Percentiles rank a stretch among this genome's conserved stretches.
phyloP scores from a whole-genome alignment of 495 filamentous ascomycete species.

The Penicillium angulare region DNA sequence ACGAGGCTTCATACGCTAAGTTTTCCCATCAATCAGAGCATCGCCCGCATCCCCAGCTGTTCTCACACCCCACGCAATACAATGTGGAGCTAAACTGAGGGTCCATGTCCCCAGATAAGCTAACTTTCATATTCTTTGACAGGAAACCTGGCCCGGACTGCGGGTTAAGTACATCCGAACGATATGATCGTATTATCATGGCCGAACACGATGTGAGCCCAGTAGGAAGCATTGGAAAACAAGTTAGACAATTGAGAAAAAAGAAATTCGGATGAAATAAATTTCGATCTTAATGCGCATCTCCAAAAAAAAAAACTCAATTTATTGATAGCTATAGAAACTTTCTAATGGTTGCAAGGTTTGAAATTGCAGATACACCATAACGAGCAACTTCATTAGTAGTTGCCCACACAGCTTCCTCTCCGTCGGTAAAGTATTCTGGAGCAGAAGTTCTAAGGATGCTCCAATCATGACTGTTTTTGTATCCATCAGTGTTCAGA shows the following conservation, averaged over 20 bases:
- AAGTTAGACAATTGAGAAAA: too few relatives aligned
- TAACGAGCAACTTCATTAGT: slow-evolving; percentile 24
- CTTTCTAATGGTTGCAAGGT: slow-evolving; percentile 18
- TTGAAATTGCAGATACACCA: slow-evolving; percentile 22
- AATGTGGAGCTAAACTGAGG: neutral
- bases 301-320: too few relatives aligned
- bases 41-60: neutral
- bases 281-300: too few relatives aligned
- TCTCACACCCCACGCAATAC: neutral
- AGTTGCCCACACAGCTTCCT: slow-evolving; percentile 18
- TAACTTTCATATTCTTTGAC: neutral
- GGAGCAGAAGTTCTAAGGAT: slow-evolving; percentile 6
- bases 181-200: too few relatives aligned
- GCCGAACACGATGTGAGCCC: neutral
- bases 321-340: too few relatives aligned
- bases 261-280: too few relatives aligned
- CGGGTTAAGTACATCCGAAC: neutral
- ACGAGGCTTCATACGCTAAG: neutral
- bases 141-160: neutral
- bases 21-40: slow-evolving; percentile 16
- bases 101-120: neutral
- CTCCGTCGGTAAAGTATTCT: slow-evolving; percentile 6
- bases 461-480: slow-evolving; percentile 9
- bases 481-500: slow-evolving; percentile 18
- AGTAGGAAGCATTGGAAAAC: neutral